Evolutionary conservation across 108 stramenopile genomes (phyloP), one percentile per base, ranked within the genome.

Genomic region (Stephanodiscus minutulus): DNA sequence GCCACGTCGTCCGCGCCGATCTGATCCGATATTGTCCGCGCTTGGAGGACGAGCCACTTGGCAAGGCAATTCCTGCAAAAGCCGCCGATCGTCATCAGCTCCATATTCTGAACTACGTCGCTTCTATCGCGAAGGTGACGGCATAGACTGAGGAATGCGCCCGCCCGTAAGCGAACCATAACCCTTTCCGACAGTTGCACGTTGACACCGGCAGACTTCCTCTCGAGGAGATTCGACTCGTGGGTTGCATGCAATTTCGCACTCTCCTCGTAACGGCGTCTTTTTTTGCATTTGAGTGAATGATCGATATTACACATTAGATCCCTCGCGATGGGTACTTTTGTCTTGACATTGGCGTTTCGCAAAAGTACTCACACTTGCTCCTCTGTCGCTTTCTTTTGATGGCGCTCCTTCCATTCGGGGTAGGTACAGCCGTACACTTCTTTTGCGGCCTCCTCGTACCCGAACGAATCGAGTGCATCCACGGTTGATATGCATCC

Each of bases 31-130:
- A 91, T 81, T n/a, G 73, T 77, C 35, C 89, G 82, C 15, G 89
- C 92, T 84, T 88, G 86, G 49, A 91, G 64, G 17, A 94, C 93
- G 25, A 94, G 76, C 93, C 93, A 94, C 88, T 96, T 97, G 41
- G 92, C 89, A 12, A 97, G 71, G 68, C 96, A 97, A 62, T 97
- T 97, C 9, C 96, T 81, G 81, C 96, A 97, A 75, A 97, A 97
- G 15, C 96, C 96, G 48, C 86, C 80, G 22, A 92, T 59, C 9
- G 91, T 88, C 96, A 97, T 97, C 24, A 97, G 67, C 76, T 94
- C 94, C 60, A 97, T 91, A 71, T 97, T 97, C 64, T 81, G 84
- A 20, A 94, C 93, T 68, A 70, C 71, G 53, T 91, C 93, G 54
- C 86, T 87, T n/a, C 91, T 73, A 21, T 86, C 86, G 54, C 77